Conservation (phyloP, 1,139 yeast genomes). For the Barnettozyma hawaiiensis region DNA sequence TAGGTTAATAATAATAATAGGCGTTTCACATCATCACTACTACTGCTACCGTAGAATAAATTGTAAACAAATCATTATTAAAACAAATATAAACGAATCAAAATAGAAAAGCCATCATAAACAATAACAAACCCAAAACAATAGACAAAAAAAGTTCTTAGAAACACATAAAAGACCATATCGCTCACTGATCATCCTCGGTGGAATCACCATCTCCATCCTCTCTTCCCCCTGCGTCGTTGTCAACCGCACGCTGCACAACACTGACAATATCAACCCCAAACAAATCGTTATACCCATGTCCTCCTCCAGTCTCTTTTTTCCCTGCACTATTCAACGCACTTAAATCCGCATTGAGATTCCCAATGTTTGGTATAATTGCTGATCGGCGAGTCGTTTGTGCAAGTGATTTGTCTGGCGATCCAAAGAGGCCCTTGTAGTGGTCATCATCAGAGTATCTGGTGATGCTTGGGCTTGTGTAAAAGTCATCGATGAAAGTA, state of each 20-base stretch:
- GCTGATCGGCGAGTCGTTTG: not conserved
- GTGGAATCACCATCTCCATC: conserved; percentile 3
- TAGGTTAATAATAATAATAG: not conserved
- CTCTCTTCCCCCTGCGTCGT: conserved; percentile 9
- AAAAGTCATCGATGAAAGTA: conserved; percentile 60
- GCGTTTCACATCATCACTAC: too few relatives aligned
- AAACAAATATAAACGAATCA: not conserved
- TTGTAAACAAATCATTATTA: not conserved
- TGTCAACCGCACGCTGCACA: conserved; percentile 47
- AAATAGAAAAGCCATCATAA: too few relatives aligned
- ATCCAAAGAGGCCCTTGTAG: conserved; percentile 35
- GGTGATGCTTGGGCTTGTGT: conserved; percentile 48
- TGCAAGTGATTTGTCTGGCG: conserved; percentile 21
- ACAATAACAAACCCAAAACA: not conserved
- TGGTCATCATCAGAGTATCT: conserved; percentile 49
- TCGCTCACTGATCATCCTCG: not conserved
- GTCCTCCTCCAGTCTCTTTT: conserved; percentile 8
- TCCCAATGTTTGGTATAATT: not conserved
- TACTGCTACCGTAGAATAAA: not conserved
- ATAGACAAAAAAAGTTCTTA: too few relatives aligned
- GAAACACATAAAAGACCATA: too few relatives aligned
- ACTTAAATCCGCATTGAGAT: not conserved
- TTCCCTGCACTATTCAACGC: conserved; percentile 3
- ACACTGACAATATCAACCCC: conserved; percentile 55
- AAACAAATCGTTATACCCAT: conserved; percentile 36